Base-by-base conservation (phyloP, 2,329 filamentous ascomycete genomes). In the Blastomyces gilchristii region DNA sequence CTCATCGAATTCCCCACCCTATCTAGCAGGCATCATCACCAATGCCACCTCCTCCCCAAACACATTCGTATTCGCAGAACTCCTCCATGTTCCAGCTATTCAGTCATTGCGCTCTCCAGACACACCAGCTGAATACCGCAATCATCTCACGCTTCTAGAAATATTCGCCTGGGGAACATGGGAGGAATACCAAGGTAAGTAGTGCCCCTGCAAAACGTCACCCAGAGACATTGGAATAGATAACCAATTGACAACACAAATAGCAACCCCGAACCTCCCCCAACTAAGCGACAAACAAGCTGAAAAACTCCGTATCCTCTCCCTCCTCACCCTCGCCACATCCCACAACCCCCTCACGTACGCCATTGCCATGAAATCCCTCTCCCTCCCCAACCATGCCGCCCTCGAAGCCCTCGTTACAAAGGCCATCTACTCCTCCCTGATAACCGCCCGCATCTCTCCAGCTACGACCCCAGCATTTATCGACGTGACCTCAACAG, bases 131-230 rank as follows among this genome's bases (percentile, higher is more conserved):
- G 88, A 95, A 58, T 84, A 87, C 70, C 78, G 81, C 7, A 69
- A 75, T 50, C 79, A 90, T 75, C 81, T 94, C 60, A 84, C 80
- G 1, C 82, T 96, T 16, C 87, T 99, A 54, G 83, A 92, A 75
- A 87, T 95, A 70, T 99, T 99, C 77, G 90, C 91, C 64, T 91
- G 94, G 81, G 94, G 93, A 65, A 96, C 91, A 64, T 97, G 91
- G 80, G 79, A 83, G 64, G 84, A 87, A 69, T 97, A 96, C 79
- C 81, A 83, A 73, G 73, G 85, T 86, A 71, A 63, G 72, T 31
- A 31, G 8, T 12, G 16, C 25, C 34, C 5, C 1, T 5, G 8
- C 16, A 2, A 68, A 79, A 77, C 16, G 72, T 76, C 18, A 71
- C 74, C 66, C 92, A 2, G 66, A 58, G 41, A 58, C 22, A 58